Base-by-base conservation (phyloP, 768 basidiomycete species). In the Lanmaoa rubissima region DNA sequence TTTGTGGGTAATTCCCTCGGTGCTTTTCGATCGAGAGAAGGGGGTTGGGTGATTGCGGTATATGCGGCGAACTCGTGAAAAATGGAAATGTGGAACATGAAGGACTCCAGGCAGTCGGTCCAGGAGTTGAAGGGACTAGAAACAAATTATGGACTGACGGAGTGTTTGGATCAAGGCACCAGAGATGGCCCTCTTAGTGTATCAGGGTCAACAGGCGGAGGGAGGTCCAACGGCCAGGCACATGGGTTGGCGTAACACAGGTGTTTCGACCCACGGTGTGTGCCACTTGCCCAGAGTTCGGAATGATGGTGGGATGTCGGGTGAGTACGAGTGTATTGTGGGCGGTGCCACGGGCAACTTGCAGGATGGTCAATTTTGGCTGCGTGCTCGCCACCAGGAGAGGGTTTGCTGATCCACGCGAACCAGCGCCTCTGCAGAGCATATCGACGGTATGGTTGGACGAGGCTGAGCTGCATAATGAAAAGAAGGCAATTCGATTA, bases 21-120 rank as follows among this genome's bases (percentile, higher is more conserved):
- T 43, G 24, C 16, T 40, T 57, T 65, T 67, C 42, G 40, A 54
- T 45, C 48, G 54, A 57, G 52, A 45, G 42, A 53, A 53, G 49
- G 53, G n/a, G 45, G 31, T 39, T 2, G 49, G 48, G 26, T 43
- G 26, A 54, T 67, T 47, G 65, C 59, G 65, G 62, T 35, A 56
- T 47, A 39, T 64, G 58, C 41, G 64, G 61, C 47, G 54, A 53
- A 35, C 40, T 36, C 28, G 58, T 60, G 57, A 60, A 54, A 66
- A 47, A 24, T 26, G 56, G 52, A 45, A 28, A 52, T 38, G 39
- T 54, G 50, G 34, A 49, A 24, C 35, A 36, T 9, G 45, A 56
- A 38, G 35, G 53, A 41, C 5, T 21, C 16, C n/a, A 34, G n/a
- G 39, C 35, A 11, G 17, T 39, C n/a, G 10, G 26, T 6, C 17